Evolutionary conservation across 352 stramenopile genomes (phyloP), one percentile per base, ranked within the genome.

Genomic region (Pythium graminicola): DNA sequence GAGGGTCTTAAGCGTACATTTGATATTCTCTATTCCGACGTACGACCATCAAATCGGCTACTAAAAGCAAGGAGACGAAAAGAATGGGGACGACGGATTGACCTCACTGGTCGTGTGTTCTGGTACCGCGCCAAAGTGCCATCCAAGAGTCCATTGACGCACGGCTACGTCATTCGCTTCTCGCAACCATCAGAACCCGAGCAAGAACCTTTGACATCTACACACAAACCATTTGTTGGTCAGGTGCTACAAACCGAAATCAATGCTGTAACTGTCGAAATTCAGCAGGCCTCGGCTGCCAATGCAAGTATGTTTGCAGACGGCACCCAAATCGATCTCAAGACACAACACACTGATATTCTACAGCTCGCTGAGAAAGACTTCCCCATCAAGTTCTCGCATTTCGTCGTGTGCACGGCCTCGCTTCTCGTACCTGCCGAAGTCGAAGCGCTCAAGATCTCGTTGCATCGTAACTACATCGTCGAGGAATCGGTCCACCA

Each of bases 401-500:
- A 79, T 35, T 85, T 85, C 24, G 67, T 81, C 6, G 50, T 54
- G 0, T 68, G 49, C 6, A 65, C 67, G 22, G 67, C 72, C 4
- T 64, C 65, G 9, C 35, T 77, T 11, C 48, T 85, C 19, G 61
- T 76, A 7, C 70, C 74, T 6, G 29, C 60, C 1, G 60, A 81
- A 46, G 50, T 71, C 9, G 69, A 85, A 48, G 48, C 67, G 7
- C 38, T 84, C 23, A 66, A 73, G 43, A 58, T 84, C 9, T 70
- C 64, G 2, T 16, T 81, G 9, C 67, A 67, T 22, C 73, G 73
- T 17, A 58, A 76, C 0, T 62, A 65, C 9, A 57, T 80, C 14
- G 51, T 81, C 3, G 71, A 81, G 44, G 62, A 85, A 16, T 81
- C 73, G 16, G 57, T 81, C 7, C 67, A 81, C 35, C 73, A 79